Percentiles rank a stretch among this genome's conserved stretches.
Evolutionary conservation across 257 asterid genomes (phyloP).

Genomic region (Rauvolfia tetraphylla): DNA sequence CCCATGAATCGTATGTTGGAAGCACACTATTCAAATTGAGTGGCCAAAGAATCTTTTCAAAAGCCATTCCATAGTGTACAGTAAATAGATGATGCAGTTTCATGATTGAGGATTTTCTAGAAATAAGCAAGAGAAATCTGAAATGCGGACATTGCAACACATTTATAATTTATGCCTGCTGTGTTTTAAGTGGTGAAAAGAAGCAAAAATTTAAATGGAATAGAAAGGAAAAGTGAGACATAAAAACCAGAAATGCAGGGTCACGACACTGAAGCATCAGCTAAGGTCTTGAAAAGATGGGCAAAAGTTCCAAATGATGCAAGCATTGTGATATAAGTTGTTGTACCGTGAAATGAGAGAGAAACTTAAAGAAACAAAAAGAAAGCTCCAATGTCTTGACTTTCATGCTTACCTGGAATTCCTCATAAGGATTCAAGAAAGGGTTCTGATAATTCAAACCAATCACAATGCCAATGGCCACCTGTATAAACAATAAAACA

Average conservation of each 20-base stretch:
- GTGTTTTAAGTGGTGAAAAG: background rate
- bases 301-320: background rate
- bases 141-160: background rate
- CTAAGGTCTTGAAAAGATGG: background rate
- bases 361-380: conserved; percentile 12
- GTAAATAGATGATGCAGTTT: background rate
- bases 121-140: background rate
- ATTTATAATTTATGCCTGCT: background rate
- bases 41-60: background rate
- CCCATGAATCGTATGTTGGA: background rate
- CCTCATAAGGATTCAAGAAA: conserved; percentile 89
- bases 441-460: conserved; percentile 87
- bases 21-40: background rate
- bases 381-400: background rate
- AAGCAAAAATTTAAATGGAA: background rate
- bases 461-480: conserved; percentile 82
- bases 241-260: too few species aligned
- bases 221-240: background rate
- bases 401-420: conserved; percentile 69
- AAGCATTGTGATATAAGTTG: background rate
- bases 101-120: background rate
- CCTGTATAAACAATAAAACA: conserved; percentile 35
- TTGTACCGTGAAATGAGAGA: background rate
- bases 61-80: background rate
- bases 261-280: background rate